Base-by-base conservation (phyloP, 257 asterid species). In the Cinchona pubescens region DNA sequence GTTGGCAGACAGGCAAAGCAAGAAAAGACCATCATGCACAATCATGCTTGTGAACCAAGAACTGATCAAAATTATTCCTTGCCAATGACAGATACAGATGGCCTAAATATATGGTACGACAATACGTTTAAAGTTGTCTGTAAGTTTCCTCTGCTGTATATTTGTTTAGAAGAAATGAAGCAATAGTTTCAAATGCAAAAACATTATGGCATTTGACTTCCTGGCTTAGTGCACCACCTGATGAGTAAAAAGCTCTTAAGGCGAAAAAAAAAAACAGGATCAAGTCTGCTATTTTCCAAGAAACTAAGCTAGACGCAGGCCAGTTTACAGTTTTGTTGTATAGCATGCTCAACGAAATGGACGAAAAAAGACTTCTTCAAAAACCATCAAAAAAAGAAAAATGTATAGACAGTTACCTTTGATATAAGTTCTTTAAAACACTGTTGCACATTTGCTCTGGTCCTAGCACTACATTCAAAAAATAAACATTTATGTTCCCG, bases 381-480 rank as follows among this genome's bases (percentile, higher is more conserved):
- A n/a, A 56, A 1, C 45, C 12, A 1, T 15, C 43, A 18, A 9
- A 14, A 55, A 9, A 30, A n/a, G 16, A 30, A 32, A 25, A 42
- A 23, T n/a, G n/a, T n/a, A n/a, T n/a, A 15, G 38, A 64, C 35
- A 5, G n/a, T 29, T 73, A 92, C 98, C 97, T 89, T 93, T 25
- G 82, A 40, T 5, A 87, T 81, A 76, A 93, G 94, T 78, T 91
- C 95, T 79, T 83, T 86, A 73, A 93, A 93, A 63, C 91, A 78
- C 71, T 82, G 91, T 62, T 86, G 92, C 80, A 93, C 97, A 59
- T 93, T 93, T 69, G 82, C 91, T 79, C 87, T 90, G 30, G 97
- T 93, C 85, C 86, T 93, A 29, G 94, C 98, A 63, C 98, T 93
- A 75, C 97, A 91, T 79, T 93, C 98, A 7, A 84, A 78, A 71